A percentile compares a stretch with the other conserved stretches of the same genome.
These are phyloP conservation scores for Pythium monospermum DNA, from an alignment of 352 stramenopile genomes.

Conservation along the genomic window DNA sequence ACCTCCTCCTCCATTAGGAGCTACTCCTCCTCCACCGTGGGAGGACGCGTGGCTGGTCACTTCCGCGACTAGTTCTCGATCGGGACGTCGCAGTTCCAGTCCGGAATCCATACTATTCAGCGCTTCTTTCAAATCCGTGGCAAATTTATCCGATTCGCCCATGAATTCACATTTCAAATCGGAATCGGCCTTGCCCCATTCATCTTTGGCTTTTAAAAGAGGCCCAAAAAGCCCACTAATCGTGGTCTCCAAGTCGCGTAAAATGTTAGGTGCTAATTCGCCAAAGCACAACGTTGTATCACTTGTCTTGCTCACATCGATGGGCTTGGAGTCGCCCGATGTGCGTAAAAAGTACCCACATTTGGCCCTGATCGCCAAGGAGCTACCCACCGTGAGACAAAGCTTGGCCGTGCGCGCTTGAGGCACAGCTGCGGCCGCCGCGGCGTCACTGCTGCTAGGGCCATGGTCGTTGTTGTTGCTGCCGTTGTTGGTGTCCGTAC, in stretches of 20 bases:
- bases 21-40: conserved; percentile 24
- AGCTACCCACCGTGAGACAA: conserved; percentile 60
- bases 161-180: conserved; percentile 93
- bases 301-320: conserved; percentile 67
- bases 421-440: conserved; percentile 17
- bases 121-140: conserved; percentile 91
- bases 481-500: background rate
- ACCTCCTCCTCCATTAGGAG: too few species aligned
- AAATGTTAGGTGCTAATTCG: conserved; percentile 79
- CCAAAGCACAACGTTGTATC: conserved; percentile 81
- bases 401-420: conserved; percentile 41
- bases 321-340: conserved; percentile 59
- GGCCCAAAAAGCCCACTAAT: conserved; percentile 87
- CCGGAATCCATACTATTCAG: conserved; percentile 95
- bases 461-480: conserved; percentile 6
- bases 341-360: conserved; percentile 84
- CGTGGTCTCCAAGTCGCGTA: conserved; percentile 74
- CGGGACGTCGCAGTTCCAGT: conserved; percentile 88
- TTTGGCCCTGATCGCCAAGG: conserved; percentile 67
- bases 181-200: conserved; percentile 94
- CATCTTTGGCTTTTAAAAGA: conserved; percentile 89
- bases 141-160: conserved; percentile 93
- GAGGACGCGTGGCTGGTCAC: conserved; percentile 34
- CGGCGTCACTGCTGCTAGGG: conserved; percentile 2
- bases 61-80: conserved; percentile 70